Evolutionary conservation across 2,329 filamentous ascomycete species (phyloP).

Genomic region (Aspergillus thermomutatus): DNA sequence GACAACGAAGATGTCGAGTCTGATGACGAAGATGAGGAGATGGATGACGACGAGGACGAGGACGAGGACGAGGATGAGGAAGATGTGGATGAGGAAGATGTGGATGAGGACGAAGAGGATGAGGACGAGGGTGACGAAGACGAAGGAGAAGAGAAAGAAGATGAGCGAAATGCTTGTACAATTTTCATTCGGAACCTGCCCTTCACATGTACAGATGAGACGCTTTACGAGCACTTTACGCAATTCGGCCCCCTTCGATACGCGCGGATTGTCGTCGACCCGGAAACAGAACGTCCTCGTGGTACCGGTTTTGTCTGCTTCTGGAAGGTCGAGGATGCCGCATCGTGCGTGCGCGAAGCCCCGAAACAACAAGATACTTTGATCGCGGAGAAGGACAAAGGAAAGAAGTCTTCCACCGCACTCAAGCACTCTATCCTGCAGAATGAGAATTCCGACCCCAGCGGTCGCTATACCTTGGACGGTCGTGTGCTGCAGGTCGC

Average conservation of each 20-base stretch:
- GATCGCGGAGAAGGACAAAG: constrained; percentile 39
- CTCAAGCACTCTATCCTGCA: constrained; percentile 80
- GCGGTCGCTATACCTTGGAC: constrained; percentile 84
- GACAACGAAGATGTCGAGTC: constrained; percentile 34
- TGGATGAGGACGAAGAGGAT: constrained; percentile 41
- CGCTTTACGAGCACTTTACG: constrained; percentile 79
- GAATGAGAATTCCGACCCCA: constrained; percentile 75
- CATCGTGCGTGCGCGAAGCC: constrained; percentile 70
- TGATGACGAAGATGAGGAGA: constrained; percentile 37
- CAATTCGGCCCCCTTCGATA: constrained; percentile 87
- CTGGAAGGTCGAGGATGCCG: constrained; percentile 70
- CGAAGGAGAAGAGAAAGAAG: constrained; percentile 46
- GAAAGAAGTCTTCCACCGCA: constrained; percentile 41
- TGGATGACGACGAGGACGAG: constrained; percentile 28
- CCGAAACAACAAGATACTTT: constrained; percentile 54
- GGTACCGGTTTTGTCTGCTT: constrained; percentile 97
- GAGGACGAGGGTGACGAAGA: constrained; percentile 42
- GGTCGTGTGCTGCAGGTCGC: constrained; percentile 82
- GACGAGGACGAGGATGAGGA: constrained; percentile 37
- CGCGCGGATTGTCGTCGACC: constrained; percentile 86
- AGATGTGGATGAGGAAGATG: constrained; percentile 44
- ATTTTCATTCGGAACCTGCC: constrained; percentile 93
- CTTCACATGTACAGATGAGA: constrained; percentile 79
- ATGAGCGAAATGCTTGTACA: constrained; percentile 64
- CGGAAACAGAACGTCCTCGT: constrained; percentile 76